Evolutionary conservation across 495 filamentous ascomycete species (phyloP), one percentile per base, ranked within the genome.

Genomic region (Penicillium mononematosum): DNA sequence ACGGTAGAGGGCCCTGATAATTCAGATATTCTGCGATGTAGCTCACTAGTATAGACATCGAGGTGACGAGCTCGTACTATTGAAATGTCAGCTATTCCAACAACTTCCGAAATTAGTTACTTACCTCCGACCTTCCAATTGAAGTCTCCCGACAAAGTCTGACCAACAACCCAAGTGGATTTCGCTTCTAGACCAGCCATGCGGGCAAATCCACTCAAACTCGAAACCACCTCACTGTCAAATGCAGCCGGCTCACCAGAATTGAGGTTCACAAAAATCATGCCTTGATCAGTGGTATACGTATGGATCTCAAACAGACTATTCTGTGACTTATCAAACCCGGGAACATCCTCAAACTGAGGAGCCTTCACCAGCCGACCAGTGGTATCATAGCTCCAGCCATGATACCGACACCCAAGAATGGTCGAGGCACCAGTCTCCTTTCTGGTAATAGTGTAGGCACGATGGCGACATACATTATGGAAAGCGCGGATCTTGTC

Each of bases 311-410:
- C 71, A 64, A 80, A 83, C 8, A 83, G 65, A 6, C 75, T 67
- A 44, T 85, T 84, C 56, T 78, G 59, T 5, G 62, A 64, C 58
- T 78, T 84, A 44, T 84, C 78, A 61, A 87, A 86, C 17, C 77
- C 81, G 16, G 70, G 64, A 4, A 85, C 60, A 12, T 74, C 71
- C 19, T 85, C 76, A 50, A 83, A 87, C 31, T 80, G 73, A 2
- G 84, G 83, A 2, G 84, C 83, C 64, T 85, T 84, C 45, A 82
- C 76, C 39, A 86, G 66, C 34, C 78, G 74, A 17, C 84, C 83
- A 42, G 65, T 74, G 5, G 77, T 74, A 52, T 81, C 78, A 57
- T 85, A 86, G 38, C 77, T 80, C 83, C 84, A 87, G 24, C 84
- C 83, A 65, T 87, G 84, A 58, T 85, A 87, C 43, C 78, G 73